These are phyloP conservation scores for Ceriops zippeliana DNA, from an alignment of 345 rosid species.

Conservation along the genomic window DNA sequence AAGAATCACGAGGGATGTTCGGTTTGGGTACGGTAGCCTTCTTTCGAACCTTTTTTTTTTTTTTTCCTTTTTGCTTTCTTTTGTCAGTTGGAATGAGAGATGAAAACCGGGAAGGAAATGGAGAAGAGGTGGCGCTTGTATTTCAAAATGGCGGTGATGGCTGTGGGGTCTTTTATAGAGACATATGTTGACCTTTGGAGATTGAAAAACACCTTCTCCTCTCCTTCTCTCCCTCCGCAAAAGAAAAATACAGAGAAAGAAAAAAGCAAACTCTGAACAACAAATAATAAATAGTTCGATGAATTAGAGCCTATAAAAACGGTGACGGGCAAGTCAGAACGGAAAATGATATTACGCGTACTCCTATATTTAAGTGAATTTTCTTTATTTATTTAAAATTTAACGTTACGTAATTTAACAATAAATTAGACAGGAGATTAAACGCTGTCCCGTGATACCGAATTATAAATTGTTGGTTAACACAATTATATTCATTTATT, in stretches of 20 bases:
- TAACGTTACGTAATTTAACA: too few species aligned
- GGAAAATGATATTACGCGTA: too few species aligned
- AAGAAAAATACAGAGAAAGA: not conserved
- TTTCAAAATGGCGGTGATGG: not conserved
- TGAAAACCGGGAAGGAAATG: not conserved
- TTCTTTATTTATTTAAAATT: too few species aligned
- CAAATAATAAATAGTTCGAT: not conserved
- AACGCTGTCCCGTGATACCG: too few species aligned
- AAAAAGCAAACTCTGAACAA: too few species aligned
- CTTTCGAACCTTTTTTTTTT: not conserved
- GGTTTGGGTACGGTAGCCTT: conserved; percentile 1
- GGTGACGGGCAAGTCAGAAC: too few species aligned
- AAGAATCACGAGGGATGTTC: conserved; percentile 19
- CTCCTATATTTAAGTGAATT: too few species aligned
- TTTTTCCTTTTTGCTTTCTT: not conserved
- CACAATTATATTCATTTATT: too few species aligned
- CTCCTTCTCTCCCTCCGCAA: not conserved
- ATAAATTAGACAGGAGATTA: too few species aligned
- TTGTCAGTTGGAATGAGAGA: conserved; percentile 4
- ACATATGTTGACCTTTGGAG: not conserved
- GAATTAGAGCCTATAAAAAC: too few species aligned
- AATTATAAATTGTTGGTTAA: not conserved
- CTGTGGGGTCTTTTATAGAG: conserved; percentile 8
- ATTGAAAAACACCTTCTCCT: not conserved
- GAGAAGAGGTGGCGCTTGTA: conserved; percentile 9